Evolutionary conservation across 495 filamentous ascomycete genomes (phyloP), one percentile per base, ranked within the genome.

Genomic region (Hypomontagnella submonticulosa): DNA sequence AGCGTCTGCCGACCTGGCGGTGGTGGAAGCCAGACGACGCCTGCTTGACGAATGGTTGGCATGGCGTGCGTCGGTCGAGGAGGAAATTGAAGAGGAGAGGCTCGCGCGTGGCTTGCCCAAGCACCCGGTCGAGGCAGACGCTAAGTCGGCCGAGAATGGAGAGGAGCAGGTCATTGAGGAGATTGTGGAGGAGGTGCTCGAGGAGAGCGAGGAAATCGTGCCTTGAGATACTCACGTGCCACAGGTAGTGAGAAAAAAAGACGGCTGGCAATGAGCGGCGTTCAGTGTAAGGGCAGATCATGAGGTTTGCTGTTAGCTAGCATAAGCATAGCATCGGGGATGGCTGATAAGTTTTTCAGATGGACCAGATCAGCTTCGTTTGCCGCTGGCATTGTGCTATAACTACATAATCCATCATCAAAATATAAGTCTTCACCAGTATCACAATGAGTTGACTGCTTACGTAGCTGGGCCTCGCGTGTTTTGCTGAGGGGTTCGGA

Each of bases 171-270:
- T 91, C 38, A 90, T 93, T 60, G 91, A 93, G 74, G 92, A 95
- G 82, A 89, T 93, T 62, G 89, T 96, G 71, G 94, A 96, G 77
- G 93, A 97, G 80, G 92, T 97, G 69, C 83, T 98, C 52, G 93
- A 96, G 78, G 93, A 97, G 85, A 87, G 82, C 53, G 95, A 97
- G 82, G 95, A 98, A 73, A 75, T 83, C 58, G 74, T 83, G 15
- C 59, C 67, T 16, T 71, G 51, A 67, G 36, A 8, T n/a, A 20
- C 18, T 15, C 47, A 19, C 6, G 44, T 7, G 44, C 15, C 4
- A 37, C n/a, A 23, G 9, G 38, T 15, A 38, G 19, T 56, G 42
- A 38, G n/a, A 46, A 40, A 37, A 20, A 46, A 40, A 37, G 19
- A 27, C 6, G 49, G 50, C 58, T 67, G 61, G 61, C 65, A 57